phyloP scores from a whole-genome alignment of 768 basidiomycete species.

The Scleroderma bovista region DNA sequence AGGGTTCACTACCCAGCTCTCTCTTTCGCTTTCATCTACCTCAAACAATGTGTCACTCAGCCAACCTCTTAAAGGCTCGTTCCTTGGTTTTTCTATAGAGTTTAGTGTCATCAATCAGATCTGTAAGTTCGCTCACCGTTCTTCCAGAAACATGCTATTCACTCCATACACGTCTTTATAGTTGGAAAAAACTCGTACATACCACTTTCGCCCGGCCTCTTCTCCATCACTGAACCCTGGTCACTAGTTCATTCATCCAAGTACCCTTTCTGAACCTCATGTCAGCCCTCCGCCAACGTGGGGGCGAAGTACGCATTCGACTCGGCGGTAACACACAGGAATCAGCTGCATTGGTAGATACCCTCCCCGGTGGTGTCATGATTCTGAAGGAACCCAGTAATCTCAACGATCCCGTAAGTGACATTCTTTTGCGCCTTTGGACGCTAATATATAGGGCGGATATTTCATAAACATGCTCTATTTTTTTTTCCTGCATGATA shows the following conservation, averaged over 20 bases:
- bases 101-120: constrained; percentile 55
- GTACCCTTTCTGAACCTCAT: constrained; percentile 43
- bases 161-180: not conserved
- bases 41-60: constrained; percentile 5
- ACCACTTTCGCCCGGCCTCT: not conserved
- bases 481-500: not conserved
- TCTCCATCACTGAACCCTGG: not conserved
- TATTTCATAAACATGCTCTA: too few species aligned
- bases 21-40: constrained; percentile 20
- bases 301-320: constrained; percentile 37
- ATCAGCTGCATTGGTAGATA: constrained; percentile 24
- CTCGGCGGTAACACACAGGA: constrained; percentile 54
- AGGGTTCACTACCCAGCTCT: constrained; percentile 17
- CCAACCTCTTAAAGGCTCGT: constrained; percentile 35
- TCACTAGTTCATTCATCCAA: constrained; percentile 19
- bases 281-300: constrained; percentile 40
- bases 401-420: constrained; percentile 10
- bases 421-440: not conserved
- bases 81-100: constrained; percentile 58
- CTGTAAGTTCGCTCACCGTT: constrained; percentile 22
- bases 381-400: constrained; percentile 26
- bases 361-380: constrained; percentile 20
- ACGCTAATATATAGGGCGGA: not conserved
- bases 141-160: not conserved
- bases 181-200: constrained; percentile 12